Percentiles rank a stretch among this genome's conserved stretches.
phyloP scores from a whole-genome alignment of 1,284 basidiomycete species.

The Phaffia rhodozyma region DNA sequence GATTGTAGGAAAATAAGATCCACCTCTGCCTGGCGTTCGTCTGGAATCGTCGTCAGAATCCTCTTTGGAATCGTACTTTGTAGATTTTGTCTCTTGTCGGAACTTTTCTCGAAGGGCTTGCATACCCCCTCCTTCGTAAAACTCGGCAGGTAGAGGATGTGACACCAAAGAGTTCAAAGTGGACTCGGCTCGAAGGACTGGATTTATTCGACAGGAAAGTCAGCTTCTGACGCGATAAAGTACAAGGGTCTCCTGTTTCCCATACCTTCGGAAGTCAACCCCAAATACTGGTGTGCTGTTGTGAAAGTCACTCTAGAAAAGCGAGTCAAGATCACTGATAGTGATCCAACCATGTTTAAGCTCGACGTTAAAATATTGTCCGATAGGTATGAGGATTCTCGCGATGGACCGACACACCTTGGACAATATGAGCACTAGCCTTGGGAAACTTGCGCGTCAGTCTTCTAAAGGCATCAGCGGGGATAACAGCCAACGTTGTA shows the following conservation, averaged over 20 bases:
- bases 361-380: not conserved
- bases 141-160: constrained; percentile 77
- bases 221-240: not conserved
- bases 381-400: constrained; percentile 1
- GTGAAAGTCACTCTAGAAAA: constrained; percentile 95
- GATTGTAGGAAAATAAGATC: too few species aligned
- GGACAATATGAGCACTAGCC: constrained; percentile 92
- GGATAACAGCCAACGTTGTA: constrained; percentile 95
- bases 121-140: constrained; percentile 90
- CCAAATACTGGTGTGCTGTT: constrained; percentile 88
- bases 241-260: too few species aligned
- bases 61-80: constrained; percentile 16
- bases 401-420: constrained; percentile 44
- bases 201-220: not conserved
- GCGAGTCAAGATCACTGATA: constrained; percentile 76
- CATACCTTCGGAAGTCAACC: constrained; percentile 68
- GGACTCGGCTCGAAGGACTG: constrained; percentile 84
- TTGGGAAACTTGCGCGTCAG: constrained; percentile 92
- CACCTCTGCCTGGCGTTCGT: too few species aligned
- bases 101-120: constrained; percentile 76
- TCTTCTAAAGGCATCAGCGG: constrained; percentile 86
- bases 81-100: constrained; percentile 30
- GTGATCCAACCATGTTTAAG: not conserved
- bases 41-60: constrained; percentile 13
- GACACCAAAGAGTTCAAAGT: constrained; percentile 93